A percentile compares a stretch with the other conserved stretches of the same genome.
Evolutionary conservation across 2,329 filamentous ascomycete species (phyloP).

Genomic region (Lachnellula willkommii): DNA sequence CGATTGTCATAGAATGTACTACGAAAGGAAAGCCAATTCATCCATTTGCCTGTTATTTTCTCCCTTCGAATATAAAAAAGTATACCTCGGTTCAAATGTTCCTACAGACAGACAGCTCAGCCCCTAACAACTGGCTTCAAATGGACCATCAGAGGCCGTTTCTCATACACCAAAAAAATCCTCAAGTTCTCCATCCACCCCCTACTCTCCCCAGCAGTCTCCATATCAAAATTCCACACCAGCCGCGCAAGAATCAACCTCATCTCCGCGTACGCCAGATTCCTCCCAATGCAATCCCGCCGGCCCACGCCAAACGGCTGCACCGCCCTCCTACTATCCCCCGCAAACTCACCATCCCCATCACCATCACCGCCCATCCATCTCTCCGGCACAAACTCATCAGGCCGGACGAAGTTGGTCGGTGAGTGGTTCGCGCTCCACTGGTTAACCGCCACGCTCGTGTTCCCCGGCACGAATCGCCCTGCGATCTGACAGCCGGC

Average conservation of each 20-base stretch:
- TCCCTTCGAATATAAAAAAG: too few relatives aligned
- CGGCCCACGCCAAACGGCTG: slow-evolving; percentile 10
- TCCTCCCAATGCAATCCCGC: slow-evolving; percentile 11
- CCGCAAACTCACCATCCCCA: not conserved
- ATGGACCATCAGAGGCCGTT: not conserved
- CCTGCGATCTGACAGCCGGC: not conserved
- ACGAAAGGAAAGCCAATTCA: too few relatives aligned
- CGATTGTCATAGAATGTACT: too few relatives aligned
- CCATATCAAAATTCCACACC: slow-evolving; percentile 13
- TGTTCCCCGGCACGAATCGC: slow-evolving; percentile 6
- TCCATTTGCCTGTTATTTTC: too few relatives aligned
- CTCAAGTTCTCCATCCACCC: not conserved
- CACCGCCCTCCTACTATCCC: not conserved
- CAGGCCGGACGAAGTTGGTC: slow-evolving; percentile 9
- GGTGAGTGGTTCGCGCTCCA: not conserved
- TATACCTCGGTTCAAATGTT: too few relatives aligned
- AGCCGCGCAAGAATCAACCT: slow-evolving; percentile 6
- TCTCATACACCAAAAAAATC: not conserved
- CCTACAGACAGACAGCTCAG: too few relatives aligned
- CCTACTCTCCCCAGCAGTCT: not conserved
- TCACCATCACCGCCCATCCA: slow-evolving; percentile 28
- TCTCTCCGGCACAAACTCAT: slow-evolving; percentile 20
- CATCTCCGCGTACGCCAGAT: slow-evolving; percentile 16
- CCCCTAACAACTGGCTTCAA: not conserved
- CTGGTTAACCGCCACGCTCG: not conserved